phyloP scores from a whole-genome alignment of 176 grass and related monocot species.

The Rhynchospora tenuis region DNA sequence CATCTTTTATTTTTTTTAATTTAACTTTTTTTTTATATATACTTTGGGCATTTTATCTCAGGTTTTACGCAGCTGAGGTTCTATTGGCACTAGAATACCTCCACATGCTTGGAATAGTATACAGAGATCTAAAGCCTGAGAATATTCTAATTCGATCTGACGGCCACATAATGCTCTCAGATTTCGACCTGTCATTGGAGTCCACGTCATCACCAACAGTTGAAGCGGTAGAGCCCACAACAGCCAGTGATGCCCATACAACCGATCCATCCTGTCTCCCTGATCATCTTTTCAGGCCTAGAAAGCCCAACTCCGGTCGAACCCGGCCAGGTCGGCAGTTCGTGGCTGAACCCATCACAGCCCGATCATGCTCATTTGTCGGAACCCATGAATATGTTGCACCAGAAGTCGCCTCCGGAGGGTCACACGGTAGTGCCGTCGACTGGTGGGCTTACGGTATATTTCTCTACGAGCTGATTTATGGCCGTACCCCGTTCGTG shows the following conservation, averaged over 20 bases:
- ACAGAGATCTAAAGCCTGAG: conserved; percentile 97
- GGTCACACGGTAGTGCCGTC: conserved; percentile 71
- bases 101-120: conserved; percentile 98
- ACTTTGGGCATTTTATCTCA: not conserved
- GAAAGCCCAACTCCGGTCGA: conserved; percentile 18
- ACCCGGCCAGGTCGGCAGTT: conserved; percentile 26
- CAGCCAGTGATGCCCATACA: too few relatives aligned
- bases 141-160: conserved; percentile 91
- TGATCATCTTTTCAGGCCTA: conserved; percentile 37
- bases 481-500: conserved; percentile 72
- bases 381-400: conserved; percentile 96
- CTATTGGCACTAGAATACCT: conserved; percentile 89
- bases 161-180: conserved; percentile 99
- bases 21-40: not conserved
- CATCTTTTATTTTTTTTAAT: not conserved
- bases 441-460: conserved; percentile 99
- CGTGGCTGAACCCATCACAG: conserved; percentile 75
- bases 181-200: conserved; percentile 94
- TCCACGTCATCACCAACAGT: conserved; percentile 65
- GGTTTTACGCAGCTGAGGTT: conserved; percentile 95
- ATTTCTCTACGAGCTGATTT: conserved; percentile 85
- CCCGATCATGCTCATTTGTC: conserved; percentile 77
- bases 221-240: conserved; percentile 4
- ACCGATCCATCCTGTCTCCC: conserved; percentile 50
- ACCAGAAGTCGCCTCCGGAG: conserved; percentile 71